Evolutionary conservation across 495 filamentous ascomycete species (phyloP), one percentile per base, ranked within the genome.

Genomic region (Friedmanniomyces simplex): DNA sequence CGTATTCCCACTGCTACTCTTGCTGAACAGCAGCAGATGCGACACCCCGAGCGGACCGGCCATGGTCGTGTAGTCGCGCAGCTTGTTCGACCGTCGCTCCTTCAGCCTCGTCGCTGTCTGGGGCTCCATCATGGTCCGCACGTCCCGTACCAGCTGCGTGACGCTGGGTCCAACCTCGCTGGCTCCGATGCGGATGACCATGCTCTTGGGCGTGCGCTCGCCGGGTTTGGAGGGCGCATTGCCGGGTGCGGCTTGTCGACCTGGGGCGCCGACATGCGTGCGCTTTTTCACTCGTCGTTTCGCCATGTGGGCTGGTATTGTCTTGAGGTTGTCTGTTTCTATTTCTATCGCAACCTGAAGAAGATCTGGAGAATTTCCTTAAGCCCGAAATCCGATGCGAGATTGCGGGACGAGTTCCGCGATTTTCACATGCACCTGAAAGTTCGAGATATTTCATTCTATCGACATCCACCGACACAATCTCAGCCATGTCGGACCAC

Each of bases 101-200:
- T 81, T 82, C 60, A 99, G 71, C 63, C 93, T 79, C 58, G 83
- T 82, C 34, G 93, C 93, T 7, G 93, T 99, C 25, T 88, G 84
- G 0, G 93, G 93, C 69, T 97, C 90, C 90, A 99, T 94, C 76
- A 97, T 91, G 18, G 76, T 74, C 53, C 93, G 82, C 22, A 96
- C 87, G 75, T 99, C 93, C 62, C 86, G 84, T 4, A 91, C 93
- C 55, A 99, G 74, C 70, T 96, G 91, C 66, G 82, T 91, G 57
- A 99, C 78, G 72, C 87, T 94, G 53, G 88, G 82, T 57, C 93
- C 93, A 32, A 97, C 89, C 67, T 96, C 89, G 61, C 89, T 85
- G 67, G 89, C 93, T 64, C 94, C 93, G 53, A 96, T 89, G 63
- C 93, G 84, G 71, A 99, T 94, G 52, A 99, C 93, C 94, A 99